Evolutionary conservation across 2,329 filamentous ascomycete genomes (phyloP).

Genomic region (Aspergillus udagawae): DNA sequence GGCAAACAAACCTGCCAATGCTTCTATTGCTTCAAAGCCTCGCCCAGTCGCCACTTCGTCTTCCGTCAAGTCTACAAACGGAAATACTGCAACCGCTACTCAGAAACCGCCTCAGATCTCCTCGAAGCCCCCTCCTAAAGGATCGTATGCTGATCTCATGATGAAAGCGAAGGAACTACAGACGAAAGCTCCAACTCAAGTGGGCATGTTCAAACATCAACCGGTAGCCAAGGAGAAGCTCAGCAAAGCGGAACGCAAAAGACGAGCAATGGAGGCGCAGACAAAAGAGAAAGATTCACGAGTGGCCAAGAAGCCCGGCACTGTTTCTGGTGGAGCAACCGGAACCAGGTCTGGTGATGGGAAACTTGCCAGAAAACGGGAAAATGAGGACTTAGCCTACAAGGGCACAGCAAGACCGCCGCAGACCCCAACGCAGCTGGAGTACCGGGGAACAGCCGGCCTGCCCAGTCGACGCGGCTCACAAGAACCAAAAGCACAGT

Average conservation of each 20-base stretch:
- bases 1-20: constrained; percentile 13
- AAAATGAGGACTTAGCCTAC: constrained; percentile 31
- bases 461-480: constrained; percentile 25
- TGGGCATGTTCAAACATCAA: constrained; percentile 57
- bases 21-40: constrained; percentile 18
- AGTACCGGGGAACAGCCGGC: constrained; percentile 43
- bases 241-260: constrained; percentile 53
- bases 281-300: constrained; percentile 37
- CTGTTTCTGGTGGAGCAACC: constrained; percentile 14
- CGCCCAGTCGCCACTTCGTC: constrained; percentile 11
- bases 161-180: constrained; percentile 54
- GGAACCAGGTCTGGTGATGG: constrained; percentile 18
- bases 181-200: constrained; percentile 41
- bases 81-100: constrained; percentile 14
- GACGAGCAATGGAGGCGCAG: constrained; percentile 38
- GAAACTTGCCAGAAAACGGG: constrained; percentile 27
- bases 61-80: constrained; percentile 17
- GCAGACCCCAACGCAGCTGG: constrained; percentile 18
- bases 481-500: constrained; percentile 25
- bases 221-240: constrained; percentile 50
- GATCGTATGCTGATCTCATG: constrained; percentile 58
- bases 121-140: constrained; percentile 50
- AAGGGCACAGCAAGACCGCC: constrained; percentile 37
- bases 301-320: constrained; percentile 24
- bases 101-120: constrained; percentile 19